Base-by-base conservation (phyloP, 176 grass and related monocot species). In the Oryza nivara region DNA sequence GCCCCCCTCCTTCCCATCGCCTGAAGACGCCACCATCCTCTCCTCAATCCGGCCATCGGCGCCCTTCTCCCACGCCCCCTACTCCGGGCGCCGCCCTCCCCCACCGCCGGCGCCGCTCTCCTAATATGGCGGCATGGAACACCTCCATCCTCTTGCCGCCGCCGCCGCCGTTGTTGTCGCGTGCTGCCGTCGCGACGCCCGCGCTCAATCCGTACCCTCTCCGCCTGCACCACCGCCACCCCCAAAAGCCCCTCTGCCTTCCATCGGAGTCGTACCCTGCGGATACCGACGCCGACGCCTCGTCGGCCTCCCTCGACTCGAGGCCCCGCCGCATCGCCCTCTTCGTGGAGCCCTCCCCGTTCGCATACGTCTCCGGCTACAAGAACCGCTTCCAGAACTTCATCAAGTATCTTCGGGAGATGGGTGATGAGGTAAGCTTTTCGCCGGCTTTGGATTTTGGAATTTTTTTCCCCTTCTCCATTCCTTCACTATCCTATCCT, bases 371-470 rank as follows among this genome's bases (percentile, higher is more conserved):
- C 76, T 98, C 92, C 66, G 95, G 92, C 43, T 98, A 98, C 83
- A 98, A 98, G 91, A 98, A 98, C 77, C 92, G 95, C 54, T 98
- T 98, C 88, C 92, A 95, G 89, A 98, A 98, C 87, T 98, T 98
- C 87, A 95, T 95, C 86, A 98, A 93, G 85, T 81, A 92, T 73
- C 86, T 98, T 54, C 88, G 91, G 6, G 92, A 95, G 89, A 95
- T 98, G 92, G 95, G 95, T 3, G 95, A 95, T 47, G 95, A 98
- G 92, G 91, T 92, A 49, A 6, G 47, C 47, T 49, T 41, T 41
- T 41, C 13, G 47, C 47, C 11, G 11, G 11, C 3, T 32, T 56
- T 54, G 40, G 7, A 41, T 41, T 7, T 41, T 32, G 30, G 30
- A 28, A 28, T 28, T 28, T 28, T 28, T 28, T 28, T 2, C 7